These are phyloP conservation scores for Chaetomium sp. DNA, from an alignment of 2,329 filamentous ascomycete genomes.

Conservation along the genomic window DNA sequence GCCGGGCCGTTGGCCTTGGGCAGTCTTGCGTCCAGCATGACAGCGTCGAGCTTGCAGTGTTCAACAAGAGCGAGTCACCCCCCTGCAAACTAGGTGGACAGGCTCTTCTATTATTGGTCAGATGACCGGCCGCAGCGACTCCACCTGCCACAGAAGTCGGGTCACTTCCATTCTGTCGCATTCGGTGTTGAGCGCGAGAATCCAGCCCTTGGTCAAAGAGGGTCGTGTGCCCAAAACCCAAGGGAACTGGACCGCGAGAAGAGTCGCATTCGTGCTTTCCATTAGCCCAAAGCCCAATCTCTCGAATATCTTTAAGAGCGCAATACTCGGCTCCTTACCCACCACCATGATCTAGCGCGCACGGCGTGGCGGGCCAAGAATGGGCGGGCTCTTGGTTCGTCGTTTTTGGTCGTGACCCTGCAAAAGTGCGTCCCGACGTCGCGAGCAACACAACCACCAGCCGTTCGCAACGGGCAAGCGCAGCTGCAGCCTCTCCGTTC, in stretches of 20 bases:
- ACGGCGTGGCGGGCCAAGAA: no score
- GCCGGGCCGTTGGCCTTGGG: conserved; percentile 7
- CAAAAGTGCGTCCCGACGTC: no score
- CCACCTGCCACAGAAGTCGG: conserved; percentile 12
- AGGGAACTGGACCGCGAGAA: not conserved
- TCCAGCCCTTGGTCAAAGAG: no score
- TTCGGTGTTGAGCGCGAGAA: conserved; percentile 8
- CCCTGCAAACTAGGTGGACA: not conserved
- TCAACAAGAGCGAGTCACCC: not conserved
- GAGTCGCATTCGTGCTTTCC: conserved; percentile 7
- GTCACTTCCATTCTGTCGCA: conserved; percentile 13
- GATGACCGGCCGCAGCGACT: conserved; percentile 16
- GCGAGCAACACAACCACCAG: no score
- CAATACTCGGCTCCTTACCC: no score
- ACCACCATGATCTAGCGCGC: no score
- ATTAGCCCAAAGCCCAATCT: no score
- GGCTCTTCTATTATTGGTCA: conserved; percentile 21
- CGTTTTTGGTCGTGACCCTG: no score
- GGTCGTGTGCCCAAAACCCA: conserved; percentile 13
- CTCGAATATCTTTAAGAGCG: no score
- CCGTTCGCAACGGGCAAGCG: no score
- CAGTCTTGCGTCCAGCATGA: conserved; percentile 10
- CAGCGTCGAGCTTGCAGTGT: conserved; percentile 8
- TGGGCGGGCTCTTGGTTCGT: no score
- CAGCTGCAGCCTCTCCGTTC: no score